phyloP scores from a whole-genome alignment of 176 grass and related monocot species.

The Stipa capillata region DNA sequence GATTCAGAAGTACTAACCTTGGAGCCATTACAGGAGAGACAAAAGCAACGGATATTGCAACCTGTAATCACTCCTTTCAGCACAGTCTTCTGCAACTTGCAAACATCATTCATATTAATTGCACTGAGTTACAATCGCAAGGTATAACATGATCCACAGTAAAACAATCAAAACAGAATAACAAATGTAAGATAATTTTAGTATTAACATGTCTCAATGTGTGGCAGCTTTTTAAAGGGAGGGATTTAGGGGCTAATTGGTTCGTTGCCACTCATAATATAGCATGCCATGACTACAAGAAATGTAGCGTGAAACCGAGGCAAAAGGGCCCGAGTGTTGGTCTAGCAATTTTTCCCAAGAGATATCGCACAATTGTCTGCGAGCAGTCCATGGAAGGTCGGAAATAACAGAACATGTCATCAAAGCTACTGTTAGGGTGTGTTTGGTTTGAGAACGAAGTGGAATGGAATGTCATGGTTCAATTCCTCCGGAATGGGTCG shows the following conservation, averaged over 20 bases:
- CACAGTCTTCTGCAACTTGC: slow-evolving; percentile 48
- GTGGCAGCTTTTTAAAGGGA: background rate
- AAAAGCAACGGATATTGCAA: slow-evolving; percentile 60
- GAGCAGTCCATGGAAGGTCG: background rate
- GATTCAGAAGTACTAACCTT: slow-evolving; percentile 40
- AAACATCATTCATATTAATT: slow-evolving; percentile 19
- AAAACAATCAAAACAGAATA: background rate
- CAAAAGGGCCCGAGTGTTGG: background rate
- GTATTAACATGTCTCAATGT: background rate
- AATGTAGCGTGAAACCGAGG: background rate
- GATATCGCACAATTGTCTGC: background rate
- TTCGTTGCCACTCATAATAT: background rate
- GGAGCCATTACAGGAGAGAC: slow-evolving; percentile 44
- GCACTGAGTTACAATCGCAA: background rate
- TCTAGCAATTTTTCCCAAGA: background rate
- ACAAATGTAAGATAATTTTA: background rate
- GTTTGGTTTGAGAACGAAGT: no score
- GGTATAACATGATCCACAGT: background rate
- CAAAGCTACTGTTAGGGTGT: slow-evolving; percentile 1
- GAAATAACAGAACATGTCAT: background rate
- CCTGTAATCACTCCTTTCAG: slow-evolving; percentile 61
- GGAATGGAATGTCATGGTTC: no score
- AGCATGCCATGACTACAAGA: background rate
- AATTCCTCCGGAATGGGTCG: no score
- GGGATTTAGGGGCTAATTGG: background rate